These are phyloP conservation scores for Xylaria hypoxylon DNA, from an alignment of 2,329 filamentous ascomycete species.

Conservation along the genomic window DNA sequence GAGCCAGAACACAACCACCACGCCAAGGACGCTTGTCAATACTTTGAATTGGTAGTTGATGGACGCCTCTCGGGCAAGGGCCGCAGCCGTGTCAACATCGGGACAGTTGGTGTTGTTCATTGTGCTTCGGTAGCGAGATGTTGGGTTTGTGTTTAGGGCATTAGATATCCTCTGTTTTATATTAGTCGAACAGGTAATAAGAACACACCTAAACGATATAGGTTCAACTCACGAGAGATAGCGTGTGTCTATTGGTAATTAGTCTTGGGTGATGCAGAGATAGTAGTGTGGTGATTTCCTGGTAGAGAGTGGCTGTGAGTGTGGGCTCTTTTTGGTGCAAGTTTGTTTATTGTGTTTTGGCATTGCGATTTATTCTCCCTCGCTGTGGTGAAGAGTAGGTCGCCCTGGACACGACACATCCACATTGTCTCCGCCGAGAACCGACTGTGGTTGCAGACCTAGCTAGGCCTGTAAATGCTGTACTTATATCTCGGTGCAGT, in stretches of 20 bases:
- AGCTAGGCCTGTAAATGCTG: background rate
- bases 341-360: background rate
- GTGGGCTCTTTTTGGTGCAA: background rate
- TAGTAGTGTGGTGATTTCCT: no score
- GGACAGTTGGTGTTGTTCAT: constrained; percentile 1
- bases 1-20: constrained; percentile 32
- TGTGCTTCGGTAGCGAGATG: background rate
- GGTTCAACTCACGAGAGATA: constrained; percentile 10
- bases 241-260: background rate
- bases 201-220: no score
- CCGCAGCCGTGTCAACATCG: constrained; percentile 2
- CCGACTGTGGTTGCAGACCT: background rate
- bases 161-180: background rate
- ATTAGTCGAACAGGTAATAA: background rate
- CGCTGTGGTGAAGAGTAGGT: background rate
- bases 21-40: constrained; percentile 21
- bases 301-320: background rate
- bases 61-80: constrained; percentile 23
- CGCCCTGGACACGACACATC: background rate
- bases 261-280: background rate
- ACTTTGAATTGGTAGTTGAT: constrained; percentile 26
- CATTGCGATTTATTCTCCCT: background rate
- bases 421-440: background rate
- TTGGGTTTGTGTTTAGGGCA: background rate
- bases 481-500: background rate